A percentile compares a stretch with the other conserved stretches of the same genome.
Conservation (phyloP, 2,329 filamentous ascomycete genomes). For the Knufia petricola region DNA sequence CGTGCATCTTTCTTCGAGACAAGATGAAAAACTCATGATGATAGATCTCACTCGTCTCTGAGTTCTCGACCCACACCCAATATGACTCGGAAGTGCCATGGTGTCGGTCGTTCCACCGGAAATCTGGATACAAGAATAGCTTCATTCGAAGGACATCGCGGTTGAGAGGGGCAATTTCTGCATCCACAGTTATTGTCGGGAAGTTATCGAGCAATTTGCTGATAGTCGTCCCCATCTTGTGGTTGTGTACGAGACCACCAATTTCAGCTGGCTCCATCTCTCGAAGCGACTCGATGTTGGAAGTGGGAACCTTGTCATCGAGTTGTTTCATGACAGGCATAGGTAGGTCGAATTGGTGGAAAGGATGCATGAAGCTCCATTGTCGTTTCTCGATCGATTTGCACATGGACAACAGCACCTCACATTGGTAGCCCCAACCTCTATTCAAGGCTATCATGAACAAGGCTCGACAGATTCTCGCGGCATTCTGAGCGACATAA, state of each 20-base stretch:
- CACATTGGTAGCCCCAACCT: conserved; percentile 89
- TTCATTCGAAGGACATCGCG: conserved; percentile 88
- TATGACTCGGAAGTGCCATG: conserved; percentile 94
- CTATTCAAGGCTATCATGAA: conserved; percentile 97
- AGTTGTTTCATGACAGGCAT: conserved; percentile 74
- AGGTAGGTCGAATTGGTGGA: conserved; percentile 88
- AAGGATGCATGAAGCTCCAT: conserved; percentile 89
- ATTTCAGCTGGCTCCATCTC: conserved; percentile 94
- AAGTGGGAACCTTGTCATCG: conserved; percentile 63
- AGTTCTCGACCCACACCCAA: conserved; percentile 99
- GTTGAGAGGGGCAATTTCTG: conserved; percentile 91
- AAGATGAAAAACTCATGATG: conserved; percentile 97
- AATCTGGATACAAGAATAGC: conserved; percentile 77
- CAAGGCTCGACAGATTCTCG: conserved; percentile 83
- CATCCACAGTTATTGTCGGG: conserved; percentile 80
- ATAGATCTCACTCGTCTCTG: conserved; percentile 93
- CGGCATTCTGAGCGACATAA: conserved; percentile 92
- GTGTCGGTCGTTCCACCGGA: conserved; percentile 85
- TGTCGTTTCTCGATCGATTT: conserved; percentile 96
- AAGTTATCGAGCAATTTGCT: conserved; percentile 78
- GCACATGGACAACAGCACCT: conserved; percentile 80
- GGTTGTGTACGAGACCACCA: conserved; percentile 81
- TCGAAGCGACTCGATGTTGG: conserved; percentile 70
- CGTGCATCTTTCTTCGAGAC: conserved; percentile 76
- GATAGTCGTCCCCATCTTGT: conserved; percentile 73